Conservation (phyloP, 305 asterid species). For the Withania somnifera region DNA sequence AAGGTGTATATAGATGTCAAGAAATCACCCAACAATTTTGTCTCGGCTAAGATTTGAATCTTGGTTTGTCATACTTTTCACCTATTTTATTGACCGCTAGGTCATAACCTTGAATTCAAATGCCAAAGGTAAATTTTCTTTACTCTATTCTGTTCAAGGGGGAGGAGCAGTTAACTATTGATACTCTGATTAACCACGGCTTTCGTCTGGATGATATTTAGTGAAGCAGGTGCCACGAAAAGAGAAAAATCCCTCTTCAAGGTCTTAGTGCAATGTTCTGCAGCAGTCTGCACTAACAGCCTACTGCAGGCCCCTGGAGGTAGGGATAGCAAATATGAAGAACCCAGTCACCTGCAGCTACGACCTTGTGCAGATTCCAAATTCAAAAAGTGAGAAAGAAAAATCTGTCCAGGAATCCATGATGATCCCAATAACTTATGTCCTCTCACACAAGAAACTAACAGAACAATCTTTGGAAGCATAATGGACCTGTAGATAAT, state of each 20-base stretch:
- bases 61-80: background rate
- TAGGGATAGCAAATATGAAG: background rate
- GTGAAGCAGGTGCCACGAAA: background rate
- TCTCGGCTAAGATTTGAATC: background rate
- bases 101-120: background rate
- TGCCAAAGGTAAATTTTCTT: background rate
- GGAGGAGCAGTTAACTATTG: background rate
- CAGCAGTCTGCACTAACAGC: background rate
- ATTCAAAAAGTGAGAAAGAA: background rate
- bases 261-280: background rate
- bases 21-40: background rate
- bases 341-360: background rate
- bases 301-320: background rate
- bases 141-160: background rate
- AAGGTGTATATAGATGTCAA: background rate
- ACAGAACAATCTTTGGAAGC: background rate
- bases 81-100: background rate
- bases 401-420: background rate
- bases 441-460: background rate
- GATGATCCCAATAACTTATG: background rate
- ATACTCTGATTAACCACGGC: background rate
- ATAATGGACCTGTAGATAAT: background rate
- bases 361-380: background rate
- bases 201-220: background rate
- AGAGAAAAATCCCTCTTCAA: background rate